Percentiles rank a stretch among this genome's conserved stretches.
Evolutionary conservation across 345 rosid species (phyloP).

Genomic region (Hirschfeldia incana): DNA sequence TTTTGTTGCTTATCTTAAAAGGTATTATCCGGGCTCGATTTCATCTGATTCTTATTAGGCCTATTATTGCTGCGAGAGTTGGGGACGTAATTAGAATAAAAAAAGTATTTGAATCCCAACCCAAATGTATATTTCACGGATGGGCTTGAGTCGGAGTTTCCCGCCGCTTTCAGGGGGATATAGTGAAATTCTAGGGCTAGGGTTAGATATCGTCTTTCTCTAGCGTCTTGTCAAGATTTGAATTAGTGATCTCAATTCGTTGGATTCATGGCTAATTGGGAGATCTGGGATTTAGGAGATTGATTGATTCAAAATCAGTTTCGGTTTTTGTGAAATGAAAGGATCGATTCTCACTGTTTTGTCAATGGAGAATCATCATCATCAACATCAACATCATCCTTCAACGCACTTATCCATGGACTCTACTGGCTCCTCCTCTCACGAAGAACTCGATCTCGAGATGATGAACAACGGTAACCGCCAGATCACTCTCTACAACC

Average conservation of each 20-base stretch:
- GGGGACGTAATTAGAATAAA: neutral
- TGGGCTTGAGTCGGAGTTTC: slow-evolving; percentile 42
- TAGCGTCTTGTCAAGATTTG: neutral
- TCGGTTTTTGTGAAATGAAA: slow-evolving; percentile 32
- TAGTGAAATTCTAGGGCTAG: slow-evolving; percentile 44
- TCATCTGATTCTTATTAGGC: slow-evolving; percentile 28
- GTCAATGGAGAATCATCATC: slow-evolving; percentile 74
- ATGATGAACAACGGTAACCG: slow-evolving; percentile 63
- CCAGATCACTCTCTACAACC: slow-evolving; percentile 66
- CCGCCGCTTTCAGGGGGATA: slow-evolving; percentile 43
- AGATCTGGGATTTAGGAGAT: slow-evolving; percentile 35
- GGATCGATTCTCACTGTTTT: slow-evolving; percentile 50
- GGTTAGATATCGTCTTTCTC: slow-evolving; percentile 42
- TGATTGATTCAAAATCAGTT: neutral
- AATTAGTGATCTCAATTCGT: slow-evolving; percentile 1
- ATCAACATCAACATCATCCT: slow-evolving; percentile 47
- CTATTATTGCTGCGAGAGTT: neutral
- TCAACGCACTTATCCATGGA: slow-evolving; percentile 96
- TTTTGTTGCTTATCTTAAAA: slow-evolving; percentile 17
- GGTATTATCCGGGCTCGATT: slow-evolving; percentile 29
- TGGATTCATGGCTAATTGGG: slow-evolving; percentile 29
- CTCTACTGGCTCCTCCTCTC: slow-evolving; percentile 73
- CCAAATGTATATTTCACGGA: slow-evolving; percentile 32
- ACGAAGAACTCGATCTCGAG: slow-evolving; percentile 82
- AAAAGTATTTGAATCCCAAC: neutral